A percentile compares a stretch with the other conserved stretches of the same genome.
Conservation (phyloP, 2,329 filamentous ascomycete species). For the Penicillium sclerotigenum region DNA sequence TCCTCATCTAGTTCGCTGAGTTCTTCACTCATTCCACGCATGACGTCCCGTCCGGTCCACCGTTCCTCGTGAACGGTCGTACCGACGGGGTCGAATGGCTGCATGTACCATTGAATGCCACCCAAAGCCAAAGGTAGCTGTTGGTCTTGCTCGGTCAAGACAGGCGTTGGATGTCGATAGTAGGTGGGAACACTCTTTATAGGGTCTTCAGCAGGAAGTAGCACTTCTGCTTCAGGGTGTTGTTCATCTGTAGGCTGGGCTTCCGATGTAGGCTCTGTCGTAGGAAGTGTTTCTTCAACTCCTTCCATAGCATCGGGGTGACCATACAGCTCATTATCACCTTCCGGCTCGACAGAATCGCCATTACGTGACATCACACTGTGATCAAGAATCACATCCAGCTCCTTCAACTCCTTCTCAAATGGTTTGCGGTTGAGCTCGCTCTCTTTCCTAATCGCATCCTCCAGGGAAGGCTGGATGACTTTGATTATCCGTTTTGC, state of each 20-base stretch:
- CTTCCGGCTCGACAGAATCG: conserved; percentile 41
- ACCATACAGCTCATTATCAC: conserved; percentile 35
- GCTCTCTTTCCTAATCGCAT: conserved; percentile 74
- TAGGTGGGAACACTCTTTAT: conserved; percentile 28
- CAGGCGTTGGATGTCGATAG: conserved; percentile 48
- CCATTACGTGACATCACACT: conserved; percentile 57
- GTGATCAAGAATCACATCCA: conserved; percentile 69
- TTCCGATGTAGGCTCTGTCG: conserved; percentile 13
- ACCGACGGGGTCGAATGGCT: conserved; percentile 73
- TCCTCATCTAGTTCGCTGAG: conserved; percentile 91
- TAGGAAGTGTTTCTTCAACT: conserved; percentile 11
- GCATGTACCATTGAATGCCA: conserved; percentile 84
- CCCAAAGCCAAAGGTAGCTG: conserved; percentile 61
- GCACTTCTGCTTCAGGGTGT: conserved; percentile 16
- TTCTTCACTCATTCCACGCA: conserved; percentile 74
- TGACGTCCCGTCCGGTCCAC: conserved; percentile 69
- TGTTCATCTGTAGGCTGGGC: conserved; percentile 3
- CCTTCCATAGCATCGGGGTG: conserved; percentile 28
- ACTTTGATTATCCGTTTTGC: conserved; percentile 85
- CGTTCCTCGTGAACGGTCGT: conserved; percentile 76
- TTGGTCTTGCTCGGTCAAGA: conserved; percentile 43
- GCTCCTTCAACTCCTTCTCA: conserved; percentile 67
- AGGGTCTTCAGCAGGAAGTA: conserved; percentile 14
- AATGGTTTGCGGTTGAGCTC: conserved; percentile 69
- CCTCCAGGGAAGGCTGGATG: conserved; percentile 73